Base-by-base conservation (phyloP, 108 stramenopile species). In the Cyclotella sp. region DNA sequence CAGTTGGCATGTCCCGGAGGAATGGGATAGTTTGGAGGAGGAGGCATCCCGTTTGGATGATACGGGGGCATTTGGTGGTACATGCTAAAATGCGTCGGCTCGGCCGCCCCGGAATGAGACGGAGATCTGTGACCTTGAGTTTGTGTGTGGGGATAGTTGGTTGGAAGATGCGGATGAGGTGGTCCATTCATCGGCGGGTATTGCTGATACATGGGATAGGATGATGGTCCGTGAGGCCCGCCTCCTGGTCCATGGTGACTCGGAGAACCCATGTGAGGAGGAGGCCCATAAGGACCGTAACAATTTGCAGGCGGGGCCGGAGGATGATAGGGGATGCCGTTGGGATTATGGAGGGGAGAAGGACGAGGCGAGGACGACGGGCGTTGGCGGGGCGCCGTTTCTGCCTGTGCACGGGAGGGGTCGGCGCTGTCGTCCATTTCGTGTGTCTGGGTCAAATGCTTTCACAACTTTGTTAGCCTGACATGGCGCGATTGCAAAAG, bases 141-240 rank as follows among this genome's bases (percentile, higher is more conserved):
- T 53, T 46, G 67, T 0, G 49, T 7, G 13, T 7, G 67, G 15
- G 67, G 27, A 52, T 68, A 68, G 52, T 68, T 51, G 12, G 67
- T 18, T 51, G 67, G 51, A 27, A 27, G 28, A 27, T 22, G 28
- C 21, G 57, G 28, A 14, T 22, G 57, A 16, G 49, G 67, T 9
- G 51, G 51, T 10, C 42, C 64, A 19, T 65, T 65, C 64, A 65
- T 46, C 5, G 64, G 67, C 46, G 46, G 67, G 13, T 64, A 46
- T 10, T 18, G 34, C 15, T 41, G 45, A 26, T 65, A 65, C 55
- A 55, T 55, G 4, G 15, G 60, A 61, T 61, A 61, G 3, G 30
- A 14, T 61, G 60, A 30, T 2, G 60, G 60, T 61, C 30, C 60
- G n/a, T 61, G 34, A 34, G 34, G 34, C 34, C 34, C 34, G 34